Evolutionary conservation across 371 early-diverging fungal genomes (phyloP).

Genomic region (Lichtheimia ornata): DNA sequence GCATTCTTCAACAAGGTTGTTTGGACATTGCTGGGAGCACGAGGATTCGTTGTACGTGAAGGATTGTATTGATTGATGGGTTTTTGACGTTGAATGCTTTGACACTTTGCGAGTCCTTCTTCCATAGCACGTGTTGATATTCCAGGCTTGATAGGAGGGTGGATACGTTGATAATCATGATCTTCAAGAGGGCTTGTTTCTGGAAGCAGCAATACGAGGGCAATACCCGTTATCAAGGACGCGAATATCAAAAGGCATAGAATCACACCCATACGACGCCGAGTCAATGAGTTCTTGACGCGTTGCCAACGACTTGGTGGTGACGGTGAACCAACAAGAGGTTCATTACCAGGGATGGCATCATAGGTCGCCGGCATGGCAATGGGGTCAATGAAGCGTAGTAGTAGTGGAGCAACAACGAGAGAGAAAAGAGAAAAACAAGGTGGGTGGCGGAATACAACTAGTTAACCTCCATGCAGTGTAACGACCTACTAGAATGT

Average conservation of each 20-base stretch:
- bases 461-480: background rate
- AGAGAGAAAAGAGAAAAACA: background rate
- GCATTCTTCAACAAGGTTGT: conserved; percentile 52
- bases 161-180: background rate
- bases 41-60: conserved; percentile 14
- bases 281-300: too few species aligned
- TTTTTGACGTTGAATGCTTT: conserved; percentile 2
- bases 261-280: background rate
- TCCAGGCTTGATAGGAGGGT: conserved; percentile 19
- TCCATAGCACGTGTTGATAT: conserved; percentile 17
- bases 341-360: conserved; percentile 22
- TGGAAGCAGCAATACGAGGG: conserved; percentile 11
- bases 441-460: background rate
- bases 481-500: background rate
- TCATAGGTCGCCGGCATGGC: conserved; percentile 18
- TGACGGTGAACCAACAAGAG: background rate
- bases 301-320: too few species aligned
- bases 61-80: conserved; percentile 10
- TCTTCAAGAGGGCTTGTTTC: conserved; percentile 1
- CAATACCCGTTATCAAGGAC: conserved; percentile 7
- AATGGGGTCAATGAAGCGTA: background rate
- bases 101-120: conserved; percentile 23
- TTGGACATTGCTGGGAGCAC: conserved; percentile 18
- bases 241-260: conserved; percentile 11
- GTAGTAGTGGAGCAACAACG: background rate